These are phyloP conservation scores for Platismatia glauca DNA, from an alignment of 495 filamentous ascomycete species.

Conservation along the genomic window DNA sequence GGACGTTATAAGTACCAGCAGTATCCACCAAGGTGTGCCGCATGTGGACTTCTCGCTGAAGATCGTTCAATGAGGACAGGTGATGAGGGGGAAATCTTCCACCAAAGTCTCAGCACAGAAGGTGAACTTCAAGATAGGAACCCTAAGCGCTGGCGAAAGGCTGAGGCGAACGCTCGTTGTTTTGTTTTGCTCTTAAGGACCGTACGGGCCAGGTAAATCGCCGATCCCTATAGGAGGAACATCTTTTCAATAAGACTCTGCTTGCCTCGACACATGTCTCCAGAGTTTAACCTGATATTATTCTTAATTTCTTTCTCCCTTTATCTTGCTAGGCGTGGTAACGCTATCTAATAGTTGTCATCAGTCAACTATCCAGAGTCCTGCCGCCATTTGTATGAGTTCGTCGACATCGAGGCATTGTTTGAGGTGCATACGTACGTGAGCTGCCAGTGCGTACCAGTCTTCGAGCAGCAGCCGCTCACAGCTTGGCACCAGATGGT, in stretches of 20 bases:
- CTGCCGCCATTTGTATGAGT: not conserved
- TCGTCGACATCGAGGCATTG: not conserved
- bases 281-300: not conserved
- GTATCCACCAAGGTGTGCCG: constrained; percentile 87
- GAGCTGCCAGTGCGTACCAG: not conserved
- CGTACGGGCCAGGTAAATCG: not conserved
- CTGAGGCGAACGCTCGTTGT: not conserved
- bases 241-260: not conserved
- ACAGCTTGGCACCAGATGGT: not conserved
- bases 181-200: not conserved
- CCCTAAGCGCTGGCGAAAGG: not conserved
- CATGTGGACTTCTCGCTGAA: constrained; percentile 96
- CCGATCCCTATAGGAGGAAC: not conserved
- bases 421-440: not conserved
- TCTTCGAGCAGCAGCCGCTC: not conserved
- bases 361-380: not conserved
- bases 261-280: not conserved
- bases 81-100: not conserved
- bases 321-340: not conserved
- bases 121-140: not conserved
- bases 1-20: constrained; percentile 90
- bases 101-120: not conserved
- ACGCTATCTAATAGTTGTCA: not conserved
- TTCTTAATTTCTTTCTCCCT: not conserved
- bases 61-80: constrained; percentile 38